A percentile compares a stretch with the other conserved stretches of the same genome.
Evolutionary conservation across 371 early-diverging fungal species (phyloP).

Genomic region (Enteropsectra breve): DNA sequence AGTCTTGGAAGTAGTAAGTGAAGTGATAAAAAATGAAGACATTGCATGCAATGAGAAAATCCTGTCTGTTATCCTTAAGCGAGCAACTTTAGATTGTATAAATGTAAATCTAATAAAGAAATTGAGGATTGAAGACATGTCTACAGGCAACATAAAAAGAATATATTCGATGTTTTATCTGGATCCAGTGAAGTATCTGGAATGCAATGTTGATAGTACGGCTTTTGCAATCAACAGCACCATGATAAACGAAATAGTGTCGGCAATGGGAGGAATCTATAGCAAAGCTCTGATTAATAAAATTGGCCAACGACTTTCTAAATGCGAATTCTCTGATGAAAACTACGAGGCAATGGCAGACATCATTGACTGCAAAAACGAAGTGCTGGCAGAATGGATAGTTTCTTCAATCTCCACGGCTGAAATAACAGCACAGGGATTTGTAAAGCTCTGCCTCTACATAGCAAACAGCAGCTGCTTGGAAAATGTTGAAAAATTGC

Average conservation of each 20-base stretch:
- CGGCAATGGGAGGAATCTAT: neutral
- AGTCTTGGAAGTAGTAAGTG: neutral
- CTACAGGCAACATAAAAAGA: neutral
- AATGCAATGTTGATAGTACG: neutral
- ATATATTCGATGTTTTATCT: slow-evolving; percentile 14
- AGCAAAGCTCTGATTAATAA: neutral
- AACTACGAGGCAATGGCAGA: neutral
- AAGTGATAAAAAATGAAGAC: neutral
- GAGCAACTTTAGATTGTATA: neutral
- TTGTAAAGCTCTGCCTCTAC: too few relatives aligned
- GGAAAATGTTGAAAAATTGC: too few relatives aligned
- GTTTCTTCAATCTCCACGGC: too few relatives aligned
- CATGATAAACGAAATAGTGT: neutral
- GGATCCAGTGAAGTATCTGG: neutral
- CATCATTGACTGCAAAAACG: neutral
- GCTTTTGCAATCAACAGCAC: neutral
- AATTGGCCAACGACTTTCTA: neutral
- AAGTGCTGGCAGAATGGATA: neutral
- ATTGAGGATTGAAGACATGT: neutral
- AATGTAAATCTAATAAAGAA: neutral
- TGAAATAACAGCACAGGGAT: too few relatives aligned
- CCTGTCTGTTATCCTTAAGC: neutral
- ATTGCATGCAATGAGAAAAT: neutral
- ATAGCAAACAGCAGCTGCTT: too few relatives aligned
- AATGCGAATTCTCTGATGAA: neutral